phyloP scores from a whole-genome alignment of 2,329 filamentous ascomycete species.

The Parascedosporium putredinis region DNA sequence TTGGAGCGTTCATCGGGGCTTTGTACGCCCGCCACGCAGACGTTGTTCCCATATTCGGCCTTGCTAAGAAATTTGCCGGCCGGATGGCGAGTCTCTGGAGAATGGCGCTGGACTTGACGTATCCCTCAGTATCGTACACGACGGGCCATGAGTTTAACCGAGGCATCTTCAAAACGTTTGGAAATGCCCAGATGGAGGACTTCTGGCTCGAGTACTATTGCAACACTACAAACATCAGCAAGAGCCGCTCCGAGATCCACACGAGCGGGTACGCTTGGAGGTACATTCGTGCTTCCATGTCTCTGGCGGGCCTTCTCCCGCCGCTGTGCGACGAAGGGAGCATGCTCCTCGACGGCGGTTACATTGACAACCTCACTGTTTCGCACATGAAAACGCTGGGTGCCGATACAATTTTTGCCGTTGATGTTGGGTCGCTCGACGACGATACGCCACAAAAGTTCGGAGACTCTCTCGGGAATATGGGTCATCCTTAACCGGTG shows the following conservation, averaged over 20 bases:
- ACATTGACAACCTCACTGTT: conserved; percentile 94
- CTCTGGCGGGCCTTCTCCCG: conserved; percentile 80
- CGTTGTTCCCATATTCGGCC: conserved; percentile 90
- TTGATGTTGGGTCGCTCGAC: conserved; percentile 88
- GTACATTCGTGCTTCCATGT: conserved; percentile 95
- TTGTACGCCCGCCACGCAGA: conserved; percentile 94
- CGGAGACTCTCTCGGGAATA: conserved; percentile 90
- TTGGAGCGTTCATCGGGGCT: conserved; percentile 89
- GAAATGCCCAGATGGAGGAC: conserved; percentile 93
- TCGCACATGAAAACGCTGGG: conserved; percentile 94
- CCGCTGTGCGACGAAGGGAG: conserved; percentile 93
- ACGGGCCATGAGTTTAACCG: conserved; percentile 98
- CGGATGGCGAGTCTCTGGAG: conserved; percentile 99
- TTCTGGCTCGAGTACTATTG: conserved; percentile 99
- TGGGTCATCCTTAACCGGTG: conserved; percentile 94
- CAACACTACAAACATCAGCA: conserved; percentile 98
- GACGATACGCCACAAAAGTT: conserved; percentile 87
- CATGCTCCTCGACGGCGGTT: conserved; percentile 93
- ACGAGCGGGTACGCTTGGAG: conserved; percentile 96
- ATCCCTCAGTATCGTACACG: conserved; percentile 92
- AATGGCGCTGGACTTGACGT: conserved; percentile 92
- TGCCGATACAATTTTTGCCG: conserved; percentile 86
- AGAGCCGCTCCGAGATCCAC: conserved; percentile 83
- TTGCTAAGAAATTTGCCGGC: conserved; percentile 93
- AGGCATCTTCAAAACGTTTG: conserved; percentile 97